Percentiles rank a stretch among this genome's conserved stretches.
Evolutionary conservation across 208 protist genomes (phyloP).

Genomic region (Tritrichomonas foetus): DNA sequence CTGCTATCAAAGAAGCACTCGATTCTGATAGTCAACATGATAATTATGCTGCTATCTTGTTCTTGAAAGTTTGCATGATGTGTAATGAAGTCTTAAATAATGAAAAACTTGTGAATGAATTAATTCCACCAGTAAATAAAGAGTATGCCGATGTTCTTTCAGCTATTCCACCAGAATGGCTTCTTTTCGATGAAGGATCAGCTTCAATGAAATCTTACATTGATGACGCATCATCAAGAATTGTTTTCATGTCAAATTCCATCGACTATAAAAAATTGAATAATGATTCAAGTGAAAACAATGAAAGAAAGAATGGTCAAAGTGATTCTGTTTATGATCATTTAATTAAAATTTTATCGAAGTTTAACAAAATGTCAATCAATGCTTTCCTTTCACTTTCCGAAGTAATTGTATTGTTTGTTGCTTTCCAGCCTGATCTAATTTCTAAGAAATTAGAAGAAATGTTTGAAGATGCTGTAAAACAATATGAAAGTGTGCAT

Average conservation of each 20-base stretch:
- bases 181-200: neutral
- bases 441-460: neutral
- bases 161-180: neutral
- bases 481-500: neutral
- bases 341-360: neutral
- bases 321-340: neutral
- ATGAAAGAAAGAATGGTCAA: too few species aligned
- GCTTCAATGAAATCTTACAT: neutral
- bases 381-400: neutral
- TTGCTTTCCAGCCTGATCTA: neutral
- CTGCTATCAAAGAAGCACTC: neutral
- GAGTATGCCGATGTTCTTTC: neutral
- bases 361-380: neutral
- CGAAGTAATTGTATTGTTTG: neutral
- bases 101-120: neutral
- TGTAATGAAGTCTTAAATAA: neutral
- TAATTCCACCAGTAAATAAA: neutral
- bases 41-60: neutral
- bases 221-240: neutral
- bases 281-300: too few species aligned
- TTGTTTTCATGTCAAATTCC: neutral
- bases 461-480: neutral
- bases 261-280: too few species aligned
- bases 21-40: neutral
- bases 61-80: neutral